phyloP scores from a whole-genome alignment of 2,329 filamentous ascomycete genomes.

The Colletotrichum shisoi region DNA sequence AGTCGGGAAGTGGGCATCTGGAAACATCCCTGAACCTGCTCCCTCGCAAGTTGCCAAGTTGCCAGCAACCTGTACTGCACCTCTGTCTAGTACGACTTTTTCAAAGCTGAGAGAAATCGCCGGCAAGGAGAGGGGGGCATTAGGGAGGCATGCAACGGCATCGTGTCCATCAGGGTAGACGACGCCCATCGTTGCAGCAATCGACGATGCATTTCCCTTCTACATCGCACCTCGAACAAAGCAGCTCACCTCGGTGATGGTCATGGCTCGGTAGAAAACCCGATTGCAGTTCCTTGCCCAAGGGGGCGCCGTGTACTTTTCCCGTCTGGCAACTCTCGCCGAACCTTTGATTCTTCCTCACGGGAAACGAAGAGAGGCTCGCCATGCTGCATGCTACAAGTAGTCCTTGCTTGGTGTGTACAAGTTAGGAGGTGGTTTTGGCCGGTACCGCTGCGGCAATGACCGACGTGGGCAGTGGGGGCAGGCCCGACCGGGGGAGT shows the following conservation, averaged over 20 bases:
- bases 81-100: conserved; percentile 34
- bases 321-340: conserved; percentile 11
- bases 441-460: conserved; percentile 6
- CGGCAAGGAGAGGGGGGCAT: not conserved
- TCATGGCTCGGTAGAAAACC: conserved; percentile 16
- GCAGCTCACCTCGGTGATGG: conserved; percentile 16
- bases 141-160: conserved; percentile 7
- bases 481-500: conserved; percentile 1
- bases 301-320: conserved; percentile 9
- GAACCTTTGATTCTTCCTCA: conserved; percentile 11
- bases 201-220: conserved; percentile 1
- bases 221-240: conserved; percentile 19
- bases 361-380: conserved; percentile 10
- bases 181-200: not conserved
- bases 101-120: conserved; percentile 16
- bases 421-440: not conserved
- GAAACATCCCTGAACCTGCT: conserved; percentile 34
- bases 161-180: conserved; percentile 11
- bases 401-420: not conserved
- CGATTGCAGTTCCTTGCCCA: conserved; percentile 3
- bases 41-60: not conserved
- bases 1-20: conserved; percentile 31
- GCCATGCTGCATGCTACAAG: conserved; percentile 1
- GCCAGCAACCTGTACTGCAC: conserved; percentile 26
- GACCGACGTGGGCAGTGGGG: not conserved